A percentile compares a stretch with the other conserved stretches of the same genome.
phyloP scores from a whole-genome alignment of 73 alveolate species.

The Paramecium caudatum region DNA sequence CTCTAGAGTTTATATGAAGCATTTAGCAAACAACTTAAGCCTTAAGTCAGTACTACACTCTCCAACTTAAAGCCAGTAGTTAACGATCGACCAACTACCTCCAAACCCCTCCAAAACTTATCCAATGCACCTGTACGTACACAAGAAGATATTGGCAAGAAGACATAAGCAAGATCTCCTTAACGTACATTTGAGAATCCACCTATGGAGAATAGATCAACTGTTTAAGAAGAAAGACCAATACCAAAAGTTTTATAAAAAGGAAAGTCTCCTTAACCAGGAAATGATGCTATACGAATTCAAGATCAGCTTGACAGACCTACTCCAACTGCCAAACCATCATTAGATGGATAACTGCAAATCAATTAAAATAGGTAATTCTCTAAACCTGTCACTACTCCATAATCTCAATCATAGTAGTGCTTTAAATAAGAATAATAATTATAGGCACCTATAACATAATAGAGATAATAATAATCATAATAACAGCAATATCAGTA shows the following conservation, averaged over 20 bases:
- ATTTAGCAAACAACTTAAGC: conserved; percentile 44
- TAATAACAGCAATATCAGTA: too few species aligned
- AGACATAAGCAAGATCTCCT: conserved; percentile 11
- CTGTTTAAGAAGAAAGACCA: conserved; percentile 26
- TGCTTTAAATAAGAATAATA: too few species aligned
- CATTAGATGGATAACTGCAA: background rate
- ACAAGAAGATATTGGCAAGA: conserved; percentile 2
- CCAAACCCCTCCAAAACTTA: conserved; percentile 35
- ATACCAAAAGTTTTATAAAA: conserved; percentile 32
- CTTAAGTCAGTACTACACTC: conserved; percentile 19
- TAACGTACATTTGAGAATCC: conserved; percentile 8
- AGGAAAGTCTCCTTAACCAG: conserved; percentile 44
- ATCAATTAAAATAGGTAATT: conserved; percentile 2
- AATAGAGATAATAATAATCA: background rate
- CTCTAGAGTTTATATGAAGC: conserved; percentile 41
- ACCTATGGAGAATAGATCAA: conserved; percentile 1
- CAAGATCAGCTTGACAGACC: conserved; percentile 35
- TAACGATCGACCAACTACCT: conserved; percentile 16
- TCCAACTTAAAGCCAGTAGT: conserved; percentile 30
- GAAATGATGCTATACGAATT: conserved; percentile 10
- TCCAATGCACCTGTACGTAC: conserved; percentile 41
- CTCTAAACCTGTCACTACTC: too few species aligned
- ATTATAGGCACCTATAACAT: too few species aligned
- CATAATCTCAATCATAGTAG: too few species aligned
- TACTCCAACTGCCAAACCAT: conserved; percentile 16